phyloP scores from a whole-genome alignment of 495 filamentous ascomycete species.

The Acidomyces sp. region DNA sequence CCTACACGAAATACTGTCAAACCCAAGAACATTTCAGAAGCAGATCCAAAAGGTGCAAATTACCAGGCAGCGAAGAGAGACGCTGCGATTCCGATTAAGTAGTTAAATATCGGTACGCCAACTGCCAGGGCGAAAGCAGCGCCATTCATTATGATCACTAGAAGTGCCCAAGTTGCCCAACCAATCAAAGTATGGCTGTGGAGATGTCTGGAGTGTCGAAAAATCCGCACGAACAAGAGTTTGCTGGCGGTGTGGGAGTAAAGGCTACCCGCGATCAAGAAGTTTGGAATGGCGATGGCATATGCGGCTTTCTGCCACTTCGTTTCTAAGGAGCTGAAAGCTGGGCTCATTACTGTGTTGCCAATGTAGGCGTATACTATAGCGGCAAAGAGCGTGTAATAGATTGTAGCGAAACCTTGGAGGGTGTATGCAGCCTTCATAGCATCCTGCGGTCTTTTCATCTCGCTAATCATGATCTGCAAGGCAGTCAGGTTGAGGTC shows the following conservation, averaged over 20 bases:
- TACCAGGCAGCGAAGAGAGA: slow-evolving; percentile 31
- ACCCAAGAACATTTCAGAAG: no score
- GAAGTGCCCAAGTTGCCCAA: slow-evolving; percentile 36
- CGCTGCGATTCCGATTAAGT: slow-evolving; percentile 37
- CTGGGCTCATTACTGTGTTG: slow-evolving; percentile 35
- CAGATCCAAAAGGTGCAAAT: no score
- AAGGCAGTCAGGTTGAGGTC: no score
- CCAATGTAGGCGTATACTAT: slow-evolving; percentile 41
- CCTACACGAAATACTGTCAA: no score
- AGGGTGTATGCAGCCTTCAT: slow-evolving; percentile 39
- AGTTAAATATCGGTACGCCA: slow-evolving; percentile 42
- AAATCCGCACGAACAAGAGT: slow-evolving; percentile 37
- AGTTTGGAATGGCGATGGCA: slow-evolving; percentile 35
- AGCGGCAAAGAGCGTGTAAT: slow-evolving; percentile 42
- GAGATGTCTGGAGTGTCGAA: slow-evolving; percentile 35
- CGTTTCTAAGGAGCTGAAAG: slow-evolving; percentile 37
- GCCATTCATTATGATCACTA: slow-evolving; percentile 35
- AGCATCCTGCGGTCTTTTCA: slow-evolving; percentile 43
- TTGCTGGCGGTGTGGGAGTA: slow-evolving; percentile 43
- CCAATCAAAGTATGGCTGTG: slow-evolving; percentile 38
- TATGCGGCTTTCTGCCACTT: slow-evolving; percentile 38
- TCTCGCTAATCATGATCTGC: slow-evolving; percentile 45
- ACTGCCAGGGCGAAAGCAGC: slow-evolving; percentile 39
- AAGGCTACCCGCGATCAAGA: slow-evolving; percentile 38
- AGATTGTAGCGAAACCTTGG: slow-evolving; percentile 34